A percentile compares a stretch with the other conserved stretches of the same genome.
These are phyloP conservation scores for Botrytis squamosa DNA, from an alignment of 2,329 filamentous ascomycete genomes.

Conservation along the genomic window DNA sequence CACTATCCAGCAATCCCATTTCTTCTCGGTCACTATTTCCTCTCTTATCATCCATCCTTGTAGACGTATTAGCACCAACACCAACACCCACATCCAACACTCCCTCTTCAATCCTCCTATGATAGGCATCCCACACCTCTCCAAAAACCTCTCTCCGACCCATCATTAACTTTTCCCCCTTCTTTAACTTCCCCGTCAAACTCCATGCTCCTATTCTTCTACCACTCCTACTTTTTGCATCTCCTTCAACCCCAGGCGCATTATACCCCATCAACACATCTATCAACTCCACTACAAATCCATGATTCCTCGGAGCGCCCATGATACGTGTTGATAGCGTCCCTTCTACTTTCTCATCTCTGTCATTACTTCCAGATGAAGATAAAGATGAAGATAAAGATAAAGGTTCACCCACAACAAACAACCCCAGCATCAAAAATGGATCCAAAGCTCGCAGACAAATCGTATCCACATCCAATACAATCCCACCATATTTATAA, in stretches of 20 bases:
- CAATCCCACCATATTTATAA: background rate
- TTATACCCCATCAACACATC: background rate
- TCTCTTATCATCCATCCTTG: too few species aligned
- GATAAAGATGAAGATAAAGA: background rate
- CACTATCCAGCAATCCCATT: background rate
- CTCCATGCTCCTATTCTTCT: accelerated
- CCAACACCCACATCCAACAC: background rate
- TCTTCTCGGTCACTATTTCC: too few species aligned
- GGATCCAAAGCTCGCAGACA: background rate
- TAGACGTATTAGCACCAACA: background rate
- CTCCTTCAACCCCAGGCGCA: background rate
- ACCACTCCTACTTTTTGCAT: accelerated
- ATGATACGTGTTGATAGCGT: background rate
- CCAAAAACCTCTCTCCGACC: background rate
- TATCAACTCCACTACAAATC: background rate
- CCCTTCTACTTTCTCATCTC: background rate
- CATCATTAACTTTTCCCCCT: background rate
- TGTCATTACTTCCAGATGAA: too few species aligned
- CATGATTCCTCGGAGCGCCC: background rate
- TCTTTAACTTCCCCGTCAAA: background rate
- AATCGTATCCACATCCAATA: background rate
- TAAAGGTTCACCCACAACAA: background rate
- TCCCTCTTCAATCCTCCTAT: background rate
- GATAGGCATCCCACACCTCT: background rate
- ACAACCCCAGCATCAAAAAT: background rate